Base-by-base conservation (phyloP, 2,329 filamentous ascomycete genomes). In the Trichoderma polysporum region DNA sequence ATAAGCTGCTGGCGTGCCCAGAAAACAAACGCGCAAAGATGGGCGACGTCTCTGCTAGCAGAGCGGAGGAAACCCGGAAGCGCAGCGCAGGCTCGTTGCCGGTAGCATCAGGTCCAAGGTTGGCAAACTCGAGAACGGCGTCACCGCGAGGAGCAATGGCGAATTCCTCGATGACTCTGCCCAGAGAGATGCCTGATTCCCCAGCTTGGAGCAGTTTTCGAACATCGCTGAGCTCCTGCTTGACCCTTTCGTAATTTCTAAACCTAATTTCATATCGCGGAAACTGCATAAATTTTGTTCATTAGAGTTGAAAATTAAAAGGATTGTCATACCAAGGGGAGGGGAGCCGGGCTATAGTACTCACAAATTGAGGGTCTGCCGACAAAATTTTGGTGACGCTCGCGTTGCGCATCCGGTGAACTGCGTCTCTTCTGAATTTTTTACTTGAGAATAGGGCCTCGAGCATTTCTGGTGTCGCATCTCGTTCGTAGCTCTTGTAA, bases 91-190 rank as follows among this genome's bases (percentile, higher is more conserved):
- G 81, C 56, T 79, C 76, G 12, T 69, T 69, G 22, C 69, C 67
- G 1, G 69, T 71, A 22, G 72, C 68, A 17, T 80, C 78, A 8
- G 74, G 73, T 1, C 71, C 74, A 0, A 74, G 71, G 68, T 85
- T 84, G 63, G 80, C 77, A 68, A 86, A 86, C 68, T 86, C 84
- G 35, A 86, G 77, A 29, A 86, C 78, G 2, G 79, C 79, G 68
- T 86, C 83, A 7, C 85, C 84, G 2, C 76, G 76, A 1, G 77
- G 76, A 0, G 80, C 77, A 60, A 86, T 82, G 39, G 75, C 72
- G 49, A 77, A 78, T 62, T 85, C 83, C 17, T 77, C 74, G 9
- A 83, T 75, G 0, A 72, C 73, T 56, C 79, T 75, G 17, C 77
- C 78, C 2, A 78, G 77, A 0, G 79, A 76, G 31, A 81, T 80